A percentile compares a stretch with the other conserved stretches of the same genome.
Conservation (phyloP, 805 yeast genomes). For the Teunomyces aglyptinius region DNA sequence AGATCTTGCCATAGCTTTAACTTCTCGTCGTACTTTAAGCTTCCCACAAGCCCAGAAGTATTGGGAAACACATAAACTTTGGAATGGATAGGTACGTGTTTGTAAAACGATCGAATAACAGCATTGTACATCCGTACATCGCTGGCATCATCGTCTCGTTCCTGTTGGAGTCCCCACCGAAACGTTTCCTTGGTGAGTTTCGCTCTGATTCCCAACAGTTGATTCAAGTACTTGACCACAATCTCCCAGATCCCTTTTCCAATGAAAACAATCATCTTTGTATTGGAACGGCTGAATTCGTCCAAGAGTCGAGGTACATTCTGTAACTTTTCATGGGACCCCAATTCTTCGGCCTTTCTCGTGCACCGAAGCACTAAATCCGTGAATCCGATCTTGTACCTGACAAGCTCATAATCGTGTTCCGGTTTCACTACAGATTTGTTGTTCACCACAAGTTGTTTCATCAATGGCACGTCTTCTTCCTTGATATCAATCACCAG, state of each 20-base stretch:
- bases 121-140: conserved; percentile 5
- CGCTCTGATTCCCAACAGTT: conserved; percentile 22
- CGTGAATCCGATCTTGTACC: conserved; percentile 62
- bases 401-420: conserved; percentile 43
- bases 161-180: conserved; percentile 49
- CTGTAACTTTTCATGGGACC: conserved; percentile 48
- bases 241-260: conserved; percentile 79
- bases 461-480: conserved; percentile 6
- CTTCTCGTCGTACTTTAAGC: conserved; percentile 44
- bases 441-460: conserved; percentile 11
- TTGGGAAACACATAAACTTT: conserved; percentile 62
- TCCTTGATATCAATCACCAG: conserved; percentile 9
- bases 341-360: conserved; percentile 52
- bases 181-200: conserved; percentile 34
- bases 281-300: conserved; percentile 39
- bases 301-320: conserved; percentile 53
- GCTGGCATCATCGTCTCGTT: not conserved
- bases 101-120: conserved; percentile 16
- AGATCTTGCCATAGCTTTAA: conserved; percentile 49
- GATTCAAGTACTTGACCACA: conserved; percentile 37
- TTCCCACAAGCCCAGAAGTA: conserved; percentile 69
- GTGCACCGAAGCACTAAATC: conserved; percentile 70
- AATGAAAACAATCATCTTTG: conserved; percentile 52
- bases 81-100: conserved; percentile 15
- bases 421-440: conserved; percentile 21